Conservation (phyloP, 1,284 basidiomycete genomes). For the Puccinia polysora region DNA sequence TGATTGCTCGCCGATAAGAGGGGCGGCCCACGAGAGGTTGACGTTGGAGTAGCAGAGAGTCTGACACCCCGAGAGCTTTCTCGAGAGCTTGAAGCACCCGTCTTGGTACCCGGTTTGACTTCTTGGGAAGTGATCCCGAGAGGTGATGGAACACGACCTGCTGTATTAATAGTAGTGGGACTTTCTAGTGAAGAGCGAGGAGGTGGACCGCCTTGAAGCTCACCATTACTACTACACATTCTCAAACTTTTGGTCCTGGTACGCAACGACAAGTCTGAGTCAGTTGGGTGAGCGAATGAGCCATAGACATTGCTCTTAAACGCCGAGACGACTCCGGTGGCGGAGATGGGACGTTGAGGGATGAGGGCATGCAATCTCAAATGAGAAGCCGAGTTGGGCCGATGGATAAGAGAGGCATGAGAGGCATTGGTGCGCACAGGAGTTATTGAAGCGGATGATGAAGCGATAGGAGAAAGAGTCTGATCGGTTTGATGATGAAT, state of each 20-base stretch:
- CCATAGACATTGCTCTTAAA: background rate
- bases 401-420: slow-evolving; percentile 10
- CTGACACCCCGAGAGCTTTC: background rate
- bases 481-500: background rate
- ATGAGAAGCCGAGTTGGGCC: slow-evolving; percentile 15
- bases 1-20: slow-evolving; percentile 14
- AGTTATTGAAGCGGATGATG: slow-evolving; percentile 9
- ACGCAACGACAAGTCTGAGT: slow-evolving; percentile 5
- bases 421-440: background rate
- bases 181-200: background rate
- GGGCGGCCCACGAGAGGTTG: slow-evolving; percentile 17
- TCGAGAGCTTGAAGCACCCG: slow-evolving; percentile 4
- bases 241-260: slow-evolving; percentile 22
- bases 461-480: background rate
- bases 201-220: background rate
- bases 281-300: slow-evolving; percentile 1
- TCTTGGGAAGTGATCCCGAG: slow-evolving; percentile 5
- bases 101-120: background rate
- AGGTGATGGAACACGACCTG: slow-evolving; percentile 26
- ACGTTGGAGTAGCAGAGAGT: background rate
- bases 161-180: background rate
- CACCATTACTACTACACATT: slow-evolving; percentile 12
- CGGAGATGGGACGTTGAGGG: slow-evolving; percentile 15
- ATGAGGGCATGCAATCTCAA: background rate
- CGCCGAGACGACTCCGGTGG: background rate